phyloP scores from a whole-genome alignment of 306 rosid species.

The Prosopis cineraria region DNA sequence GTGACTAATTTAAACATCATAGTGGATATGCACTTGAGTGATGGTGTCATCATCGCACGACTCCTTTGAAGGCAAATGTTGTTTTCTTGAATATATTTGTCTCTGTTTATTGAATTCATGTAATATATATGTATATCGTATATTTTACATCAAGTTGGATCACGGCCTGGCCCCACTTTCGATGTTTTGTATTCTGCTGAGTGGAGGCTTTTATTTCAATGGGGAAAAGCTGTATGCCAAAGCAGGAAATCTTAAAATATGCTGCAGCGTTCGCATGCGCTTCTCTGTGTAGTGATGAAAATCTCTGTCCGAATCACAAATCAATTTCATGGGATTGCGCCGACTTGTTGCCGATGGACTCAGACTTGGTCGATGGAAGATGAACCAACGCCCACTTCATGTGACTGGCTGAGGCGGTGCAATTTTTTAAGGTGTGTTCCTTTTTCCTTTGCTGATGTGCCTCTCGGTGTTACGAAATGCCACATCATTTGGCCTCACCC shows the following conservation, averaged over 20 bases:
- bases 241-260: conserved; percentile 34
- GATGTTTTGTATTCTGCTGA: conserved; percentile 32
- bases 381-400: conserved; percentile 23
- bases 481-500: conserved; percentile 2
- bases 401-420: conserved; percentile 21
- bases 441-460: conserved; percentile 4
- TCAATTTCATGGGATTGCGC: conserved; percentile 34
- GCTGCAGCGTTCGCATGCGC: conserved; percentile 31
- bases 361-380: conserved; percentile 35
- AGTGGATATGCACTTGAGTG: conserved; percentile 35
- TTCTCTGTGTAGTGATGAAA: conserved; percentile 17
- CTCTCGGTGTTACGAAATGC: conserved; percentile 10
- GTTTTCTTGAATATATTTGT: conserved; percentile 32
- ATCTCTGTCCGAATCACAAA: not conserved
- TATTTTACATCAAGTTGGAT: conserved; percentile 34
- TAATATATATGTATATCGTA: not conserved
- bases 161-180: conserved; percentile 43
- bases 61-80: conserved; percentile 32
- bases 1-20: conserved; percentile 46
- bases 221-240: conserved; percentile 50
- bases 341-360: conserved; percentile 28
- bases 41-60: conserved; percentile 37
- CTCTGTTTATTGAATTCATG: conserved; percentile 29
- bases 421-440: not conserved
- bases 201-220: conserved; percentile 44